Base-by-base conservation (phyloP, 352 stramenopile genomes). In the Discostella stelligera region DNA sequence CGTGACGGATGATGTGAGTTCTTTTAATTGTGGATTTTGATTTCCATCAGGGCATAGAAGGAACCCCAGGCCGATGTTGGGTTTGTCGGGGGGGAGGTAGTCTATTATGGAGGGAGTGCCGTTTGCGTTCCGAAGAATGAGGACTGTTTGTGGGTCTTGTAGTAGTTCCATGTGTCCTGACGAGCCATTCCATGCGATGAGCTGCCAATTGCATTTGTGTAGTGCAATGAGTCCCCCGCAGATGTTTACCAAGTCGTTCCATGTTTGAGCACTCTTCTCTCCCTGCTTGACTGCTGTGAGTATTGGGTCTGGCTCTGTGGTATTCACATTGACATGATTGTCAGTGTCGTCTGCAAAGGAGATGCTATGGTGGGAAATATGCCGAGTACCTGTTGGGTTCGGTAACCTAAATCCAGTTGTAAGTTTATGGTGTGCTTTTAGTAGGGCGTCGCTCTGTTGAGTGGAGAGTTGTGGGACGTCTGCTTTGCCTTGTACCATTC, bases 321-420 rank as follows among this genome's bases (percentile, higher is more conserved):
- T 14, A 7, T 55, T 1, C 0, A 30, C 55, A 18, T 25, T 49
- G 0, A 27, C 21, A 0, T 49, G 46, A 1, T 63, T 55, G 23
- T 79, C 71, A 11, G 21, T 73, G 16, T 80, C 65, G 25, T 80
- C 65, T 2, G 65, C 55, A 49, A 71, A 82, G 37, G 54, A 55
- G 41, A 67, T 58, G 41, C 61, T 82, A 13, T 61, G 20, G 10
- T 71, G 46, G 0, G 13, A 6, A 18, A 82, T 78, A 8, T 0
- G 2, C 23, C 21, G 18, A 16, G 49, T 11, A 3, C 20, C 13
- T 16, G 8, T 46, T 0, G 21, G 32, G 27, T 30, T 60, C 1
- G 10, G 5, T 3, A 82, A n/a, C 3, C 32, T 4, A 0, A 74
- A 13, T 20, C 62, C 62, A 30, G 39, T 27, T 13, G 21, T 48